These are phyloP conservation scores for Ophiostoma pallidulum DNA, from an alignment of 2,329 filamentous ascomycete genomes.

Conservation along the genomic window DNA sequence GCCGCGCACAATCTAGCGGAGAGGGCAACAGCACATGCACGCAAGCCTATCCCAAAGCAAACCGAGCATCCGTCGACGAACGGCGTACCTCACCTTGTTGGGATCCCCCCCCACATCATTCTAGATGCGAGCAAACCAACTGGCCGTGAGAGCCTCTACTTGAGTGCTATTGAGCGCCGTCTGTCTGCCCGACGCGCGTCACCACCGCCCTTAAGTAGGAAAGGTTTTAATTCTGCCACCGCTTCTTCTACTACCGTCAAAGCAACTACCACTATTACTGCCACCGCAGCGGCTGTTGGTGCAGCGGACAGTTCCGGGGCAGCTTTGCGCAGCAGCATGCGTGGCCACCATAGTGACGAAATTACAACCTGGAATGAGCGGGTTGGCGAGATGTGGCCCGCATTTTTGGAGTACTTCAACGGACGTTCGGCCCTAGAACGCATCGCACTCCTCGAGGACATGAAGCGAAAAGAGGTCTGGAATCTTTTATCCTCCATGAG, in stretches of 20 bases:
- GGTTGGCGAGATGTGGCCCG: constrained; percentile 58
- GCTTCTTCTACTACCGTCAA: background rate
- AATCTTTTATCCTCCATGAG: constrained; percentile 54
- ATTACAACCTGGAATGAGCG: constrained; percentile 36
- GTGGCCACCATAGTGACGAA: constrained; percentile 6
- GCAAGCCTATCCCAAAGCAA: constrained; percentile 37
- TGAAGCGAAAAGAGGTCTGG: constrained; percentile 78
- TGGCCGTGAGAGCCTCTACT: constrained; percentile 65
- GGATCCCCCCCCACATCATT: constrained; percentile 57
- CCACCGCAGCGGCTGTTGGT: background rate
- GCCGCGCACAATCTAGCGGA: constrained; percentile 46
- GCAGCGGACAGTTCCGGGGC: too few relatives aligned
- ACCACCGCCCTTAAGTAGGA: constrained; percentile 13
- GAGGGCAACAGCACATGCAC: constrained; percentile 45
- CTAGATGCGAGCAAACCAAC: constrained; percentile 70
- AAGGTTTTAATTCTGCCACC: background rate
- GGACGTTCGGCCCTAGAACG: constrained; percentile 77
- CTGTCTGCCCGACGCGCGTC: constrained; percentile 25
- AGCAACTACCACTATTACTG: too few relatives aligned
- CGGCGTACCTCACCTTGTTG: constrained; percentile 45
- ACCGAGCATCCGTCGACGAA: constrained; percentile 50
- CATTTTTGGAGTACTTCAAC: constrained; percentile 79
- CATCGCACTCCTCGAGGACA: constrained; percentile 72
- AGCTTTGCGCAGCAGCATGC: too few relatives aligned
- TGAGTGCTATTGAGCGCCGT: constrained; percentile 48